Evolutionary conservation across 176 grass and related monocot species (phyloP), one percentile per base, ranked within the genome.

Genomic region (bread wheat (Triticum aestivum)): DNA sequence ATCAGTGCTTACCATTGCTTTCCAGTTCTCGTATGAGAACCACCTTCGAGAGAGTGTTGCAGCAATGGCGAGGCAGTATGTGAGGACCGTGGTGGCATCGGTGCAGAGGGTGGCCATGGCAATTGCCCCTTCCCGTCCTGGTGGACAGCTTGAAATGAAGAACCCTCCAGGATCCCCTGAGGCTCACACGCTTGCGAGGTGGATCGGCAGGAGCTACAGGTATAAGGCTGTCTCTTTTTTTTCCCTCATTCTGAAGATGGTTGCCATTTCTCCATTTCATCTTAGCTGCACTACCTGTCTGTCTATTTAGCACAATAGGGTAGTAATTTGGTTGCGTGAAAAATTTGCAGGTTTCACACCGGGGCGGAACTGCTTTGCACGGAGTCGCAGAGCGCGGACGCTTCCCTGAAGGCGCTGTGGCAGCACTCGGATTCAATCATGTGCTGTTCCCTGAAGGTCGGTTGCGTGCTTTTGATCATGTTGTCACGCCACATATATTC

Each of bases 101-200:
- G 94, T 99, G 61, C 97, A 99, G 87, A 88, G 94, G 75, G 90
- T 99, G 38, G 97, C 97, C 41, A 93, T 99, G 97, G 97, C 92
- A 11, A 94, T 99, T 70, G 70, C 94, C 37, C 97, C 97, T 52
- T 92, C 96, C 4, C 79, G 90, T n/a, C 69, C 94, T 9, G 89
- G 89, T 4, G 76, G 88, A 51, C 92, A 96, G 82, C 83, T 94
- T 47, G 94, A 91, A 29, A 81, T 85, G 83, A 94, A 94, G 79
- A 87, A 96, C 47, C 62, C 88, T 73, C 87, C 83, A 51, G 92
- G 87, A 69, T 91, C 97, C 9, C 97, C 97, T 38, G 97, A 96
- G 78, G 97, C 94, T 0, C 90, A 91, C 51, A 96, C 94, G n/a
- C 92, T 98, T 54, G 88, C 94, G 3, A 87, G 91, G 78, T 98